These are phyloP conservation scores for Rubroboletus satanas DNA, from an alignment of 768 basidiomycete genomes.

Conservation along the genomic window DNA sequence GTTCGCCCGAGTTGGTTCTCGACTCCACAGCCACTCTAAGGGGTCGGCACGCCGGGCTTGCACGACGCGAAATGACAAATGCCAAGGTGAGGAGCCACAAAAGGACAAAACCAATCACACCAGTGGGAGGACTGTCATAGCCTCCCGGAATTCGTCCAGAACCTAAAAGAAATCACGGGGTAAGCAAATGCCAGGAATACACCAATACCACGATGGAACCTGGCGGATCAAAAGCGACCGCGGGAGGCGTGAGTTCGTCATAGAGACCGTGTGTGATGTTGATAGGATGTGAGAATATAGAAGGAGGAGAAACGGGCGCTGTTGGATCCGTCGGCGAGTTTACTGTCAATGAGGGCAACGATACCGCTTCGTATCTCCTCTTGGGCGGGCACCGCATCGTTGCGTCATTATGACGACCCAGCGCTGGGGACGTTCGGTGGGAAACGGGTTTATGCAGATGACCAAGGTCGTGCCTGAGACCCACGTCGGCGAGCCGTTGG, in stretches of 20 bases:
- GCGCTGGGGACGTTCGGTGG: neutral
- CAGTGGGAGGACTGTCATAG: neutral
- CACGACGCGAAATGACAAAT: neutral
- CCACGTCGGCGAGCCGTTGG: neutral
- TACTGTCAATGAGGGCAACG: neutral
- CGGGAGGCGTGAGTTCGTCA: neutral
- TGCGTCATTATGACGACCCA: neutral
- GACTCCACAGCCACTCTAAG: neutral
- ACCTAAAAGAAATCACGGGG: neutral
- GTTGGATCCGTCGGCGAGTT: neutral
- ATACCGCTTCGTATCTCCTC: slow-evolving; percentile 1
- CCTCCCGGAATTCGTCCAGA: neutral
- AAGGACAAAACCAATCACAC: neutral
- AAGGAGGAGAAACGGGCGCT: neutral
- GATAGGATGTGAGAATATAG: neutral
- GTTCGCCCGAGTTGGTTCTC: neutral
- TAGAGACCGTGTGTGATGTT: slow-evolving; percentile 1
- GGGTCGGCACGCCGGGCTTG: neutral
- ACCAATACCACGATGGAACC: neutral
- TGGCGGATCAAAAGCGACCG: neutral
- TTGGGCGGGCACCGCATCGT: slow-evolving; percentile 9
- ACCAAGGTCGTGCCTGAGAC: neutral
- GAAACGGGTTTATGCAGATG: neutral
- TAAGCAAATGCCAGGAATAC: neutral
- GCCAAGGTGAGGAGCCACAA: slow-evolving; percentile 4